Evolutionary conservation across 2,329 filamentous ascomycete species (phyloP).

Genomic region (Penicillium digitatum): DNA sequence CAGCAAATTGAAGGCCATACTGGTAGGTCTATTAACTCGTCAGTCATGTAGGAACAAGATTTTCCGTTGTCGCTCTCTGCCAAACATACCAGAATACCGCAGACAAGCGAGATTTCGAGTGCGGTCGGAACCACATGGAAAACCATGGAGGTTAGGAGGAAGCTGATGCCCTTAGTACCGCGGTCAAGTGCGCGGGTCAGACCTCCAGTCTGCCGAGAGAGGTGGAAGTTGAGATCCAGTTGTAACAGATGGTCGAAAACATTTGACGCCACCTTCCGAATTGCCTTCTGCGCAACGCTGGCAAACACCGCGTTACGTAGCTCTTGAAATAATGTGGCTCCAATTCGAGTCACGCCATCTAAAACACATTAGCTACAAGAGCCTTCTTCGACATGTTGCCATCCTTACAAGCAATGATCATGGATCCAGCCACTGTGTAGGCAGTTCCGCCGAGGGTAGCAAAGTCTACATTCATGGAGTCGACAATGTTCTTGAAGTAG

Average conservation of each 20-base stretch:
- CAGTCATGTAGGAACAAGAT: constrained; percentile 3
- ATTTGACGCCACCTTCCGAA: constrained; percentile 81
- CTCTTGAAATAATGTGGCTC: constrained; percentile 87
- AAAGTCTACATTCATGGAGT: constrained; percentile 96
- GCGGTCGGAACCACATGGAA: constrained; percentile 94
- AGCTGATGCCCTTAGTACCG: constrained; percentile 97
- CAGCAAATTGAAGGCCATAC: constrained; percentile 86
- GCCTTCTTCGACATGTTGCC: background rate
- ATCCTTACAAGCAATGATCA: constrained; percentile 78
- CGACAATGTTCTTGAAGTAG: constrained; percentile 97
- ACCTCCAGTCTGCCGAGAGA: constrained; percentile 90
- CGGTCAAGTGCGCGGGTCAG: constrained; percentile 91
- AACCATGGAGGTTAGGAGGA: constrained; percentile 94
- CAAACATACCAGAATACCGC: constrained; percentile 69
- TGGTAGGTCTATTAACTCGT: constrained; percentile 66
- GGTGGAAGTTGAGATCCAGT: constrained; percentile 88
- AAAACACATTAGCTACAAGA: constrained; percentile 4
- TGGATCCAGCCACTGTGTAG: constrained; percentile 80
- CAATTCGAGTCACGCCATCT: constrained; percentile 82
- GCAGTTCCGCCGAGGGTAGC: constrained; percentile 81
- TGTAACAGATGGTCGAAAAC: constrained; percentile 87
- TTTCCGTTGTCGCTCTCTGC: background rate
- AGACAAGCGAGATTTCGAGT: constrained; percentile 91
- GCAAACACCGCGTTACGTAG: constrained; percentile 94
- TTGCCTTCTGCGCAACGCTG: constrained; percentile 94